A percentile compares a stretch with the other conserved stretches of the same genome.
Evolutionary conservation across 345 rosid species (phyloP).

Genomic region (Bruguiera gymnorhiza): DNA sequence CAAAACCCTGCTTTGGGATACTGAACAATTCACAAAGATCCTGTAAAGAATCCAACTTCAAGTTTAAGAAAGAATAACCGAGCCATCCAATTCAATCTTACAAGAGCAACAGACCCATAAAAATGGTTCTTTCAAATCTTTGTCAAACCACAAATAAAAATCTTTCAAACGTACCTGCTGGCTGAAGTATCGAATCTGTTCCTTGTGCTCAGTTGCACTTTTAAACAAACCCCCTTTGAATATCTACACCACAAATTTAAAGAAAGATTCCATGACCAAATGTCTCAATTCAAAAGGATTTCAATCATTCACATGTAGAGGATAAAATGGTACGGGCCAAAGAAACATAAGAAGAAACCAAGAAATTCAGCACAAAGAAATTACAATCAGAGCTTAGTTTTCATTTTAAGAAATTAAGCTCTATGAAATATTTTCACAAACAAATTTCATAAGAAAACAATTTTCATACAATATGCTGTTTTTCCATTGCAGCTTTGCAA

Average conservation of each 20-base stretch:
- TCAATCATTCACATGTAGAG: too few relatives aligned
- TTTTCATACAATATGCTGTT: not conserved
- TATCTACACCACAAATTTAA: slow-evolving; percentile 41
- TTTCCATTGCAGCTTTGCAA: not conserved
- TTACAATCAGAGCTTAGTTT: too few relatives aligned
- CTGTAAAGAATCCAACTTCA: slow-evolving; percentile 38
- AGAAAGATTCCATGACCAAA: not conserved
- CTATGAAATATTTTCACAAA: not conserved
- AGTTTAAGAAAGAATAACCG: not conserved
- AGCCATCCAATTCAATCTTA: not conserved
- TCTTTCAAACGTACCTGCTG: slow-evolving; percentile 55
- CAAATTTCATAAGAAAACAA: not conserved
- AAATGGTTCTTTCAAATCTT: slow-evolving; percentile 1
- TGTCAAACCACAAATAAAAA: slow-evolving; percentile 7
- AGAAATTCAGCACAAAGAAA: too few relatives aligned
- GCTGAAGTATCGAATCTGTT: slow-evolving; percentile 91
- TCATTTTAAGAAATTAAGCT: too few relatives aligned
- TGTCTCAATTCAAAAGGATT: not conserved
- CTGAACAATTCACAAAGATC: slow-evolving; percentile 89
- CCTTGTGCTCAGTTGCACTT: slow-evolving; percentile 95
- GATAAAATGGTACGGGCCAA: too few relatives aligned
- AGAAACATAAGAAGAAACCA: too few relatives aligned
- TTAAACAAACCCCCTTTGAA: slow-evolving; percentile 93
- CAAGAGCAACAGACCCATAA: too few relatives aligned
- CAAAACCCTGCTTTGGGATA: slow-evolving; percentile 84